These are phyloP conservation scores for Penicillium sp. DNA, from an alignment of 2,329 filamentous ascomycete genomes.

Conservation along the genomic window DNA sequence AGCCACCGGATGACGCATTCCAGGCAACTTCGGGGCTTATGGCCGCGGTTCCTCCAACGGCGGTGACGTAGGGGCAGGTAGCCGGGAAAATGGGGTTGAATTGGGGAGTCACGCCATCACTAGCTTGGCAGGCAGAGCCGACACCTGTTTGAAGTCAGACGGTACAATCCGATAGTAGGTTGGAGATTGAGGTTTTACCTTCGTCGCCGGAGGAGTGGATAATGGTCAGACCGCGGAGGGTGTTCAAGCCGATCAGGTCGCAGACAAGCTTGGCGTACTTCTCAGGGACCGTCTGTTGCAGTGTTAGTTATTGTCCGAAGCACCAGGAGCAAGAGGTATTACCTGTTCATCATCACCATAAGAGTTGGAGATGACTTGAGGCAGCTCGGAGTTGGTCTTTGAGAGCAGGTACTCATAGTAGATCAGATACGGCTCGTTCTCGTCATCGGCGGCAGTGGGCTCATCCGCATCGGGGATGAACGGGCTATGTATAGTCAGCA, in stretches of 20 bases:
- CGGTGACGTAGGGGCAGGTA: conserved; percentile 66
- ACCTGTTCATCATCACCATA: conserved; percentile 63
- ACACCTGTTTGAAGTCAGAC: conserved; percentile 43
- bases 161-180: neutral
- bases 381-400: conserved; percentile 50
- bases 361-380: conserved; percentile 62
- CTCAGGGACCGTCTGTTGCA: conserved; percentile 55
- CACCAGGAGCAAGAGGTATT: neutral
- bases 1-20: conserved; percentile 48
- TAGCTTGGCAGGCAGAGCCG: conserved; percentile 56
- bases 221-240: conserved; percentile 65
- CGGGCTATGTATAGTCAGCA: conserved; percentile 28
- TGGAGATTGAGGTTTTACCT: conserved; percentile 11
- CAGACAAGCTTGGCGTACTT: conserved; percentile 63
- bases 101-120: conserved; percentile 57
- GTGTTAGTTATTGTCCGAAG: neutral
- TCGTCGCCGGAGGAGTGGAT: conserved; percentile 61
- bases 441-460: conserved; percentile 40
- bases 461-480: conserved; percentile 50
- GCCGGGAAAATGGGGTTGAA: conserved; percentile 65
- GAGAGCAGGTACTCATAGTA: conserved; percentile 60
- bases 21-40: conserved; percentile 49
- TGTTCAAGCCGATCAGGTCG: conserved; percentile 63
- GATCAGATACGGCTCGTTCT: conserved; percentile 67
- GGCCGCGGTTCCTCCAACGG: conserved; percentile 60